phyloP scores from a whole-genome alignment of 345 rosid species.

The Pistacia atlantica region DNA sequence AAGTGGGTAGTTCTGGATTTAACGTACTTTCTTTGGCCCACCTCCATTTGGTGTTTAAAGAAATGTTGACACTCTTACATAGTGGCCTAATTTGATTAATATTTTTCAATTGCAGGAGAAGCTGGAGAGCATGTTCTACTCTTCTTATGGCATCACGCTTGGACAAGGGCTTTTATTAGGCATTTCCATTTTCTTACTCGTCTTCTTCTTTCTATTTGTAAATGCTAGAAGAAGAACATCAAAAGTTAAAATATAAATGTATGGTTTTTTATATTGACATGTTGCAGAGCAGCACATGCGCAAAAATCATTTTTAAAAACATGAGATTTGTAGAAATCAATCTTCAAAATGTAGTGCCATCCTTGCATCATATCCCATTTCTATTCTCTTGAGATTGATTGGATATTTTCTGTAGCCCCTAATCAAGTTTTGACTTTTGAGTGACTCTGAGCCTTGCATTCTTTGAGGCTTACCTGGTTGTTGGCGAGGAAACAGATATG shows the following conservation, averaged over 20 bases:
- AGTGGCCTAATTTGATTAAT: background rate
- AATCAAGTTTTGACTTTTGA: too few relatives aligned
- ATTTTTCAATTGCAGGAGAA: conserved; percentile 42
- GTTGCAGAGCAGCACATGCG: conserved; percentile 28
- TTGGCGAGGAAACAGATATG: background rate
- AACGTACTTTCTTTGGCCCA: background rate
- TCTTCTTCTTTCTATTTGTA: conserved; percentile 51
- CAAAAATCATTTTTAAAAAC: conserved; percentile 4
- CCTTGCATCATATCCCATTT: background rate
- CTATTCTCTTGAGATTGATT: background rate
- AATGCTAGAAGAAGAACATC: conserved; percentile 69
- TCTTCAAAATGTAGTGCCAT: background rate
- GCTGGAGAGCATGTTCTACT: conserved; percentile 37
- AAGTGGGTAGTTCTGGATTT: background rate
- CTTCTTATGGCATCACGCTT: conserved; percentile 30
- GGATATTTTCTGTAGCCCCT: background rate
- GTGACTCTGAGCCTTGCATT: background rate
- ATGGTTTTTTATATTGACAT: background rate
- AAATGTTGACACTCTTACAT: background rate
- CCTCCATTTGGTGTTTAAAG: conserved; percentile 4
- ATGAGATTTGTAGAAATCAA: background rate
- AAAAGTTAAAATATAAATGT: conserved; percentile 63
- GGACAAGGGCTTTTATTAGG: conserved; percentile 46
- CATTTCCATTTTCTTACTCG: conserved; percentile 38
- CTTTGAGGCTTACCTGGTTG: background rate